phyloP scores from a whole-genome alignment of 371 early-diverging fungal species.

The Batrachochytrium dendrobatidis region DNA sequence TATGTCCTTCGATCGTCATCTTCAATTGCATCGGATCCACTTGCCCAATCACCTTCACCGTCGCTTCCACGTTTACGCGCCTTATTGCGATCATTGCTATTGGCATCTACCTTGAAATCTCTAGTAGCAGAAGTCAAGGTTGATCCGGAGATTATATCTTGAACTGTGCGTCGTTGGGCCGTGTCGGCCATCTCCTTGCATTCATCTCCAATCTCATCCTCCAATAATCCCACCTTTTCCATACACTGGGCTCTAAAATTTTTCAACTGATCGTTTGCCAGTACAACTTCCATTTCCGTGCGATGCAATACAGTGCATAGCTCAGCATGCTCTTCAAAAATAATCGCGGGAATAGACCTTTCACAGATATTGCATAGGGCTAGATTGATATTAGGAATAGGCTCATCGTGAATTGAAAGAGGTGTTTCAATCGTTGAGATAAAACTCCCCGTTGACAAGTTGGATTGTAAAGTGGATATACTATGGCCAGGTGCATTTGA shows the following conservation, averaged over 20 bases:
- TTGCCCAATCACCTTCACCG: background rate
- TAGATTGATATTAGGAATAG: constrained; percentile 17
- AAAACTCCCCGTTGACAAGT: no score
- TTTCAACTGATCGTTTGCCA: constrained; percentile 63
- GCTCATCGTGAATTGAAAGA: background rate
- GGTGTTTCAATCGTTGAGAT: constrained; percentile 7
- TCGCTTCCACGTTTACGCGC: no score
- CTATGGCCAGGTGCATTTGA: no score
- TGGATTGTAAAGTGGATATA: no score
- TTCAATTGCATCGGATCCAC: constrained; percentile 1
- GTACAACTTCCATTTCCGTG: constrained; percentile 63
- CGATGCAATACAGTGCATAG: constrained; percentile 72
- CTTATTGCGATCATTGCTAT: no score
- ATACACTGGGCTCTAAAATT: constrained; percentile 44
- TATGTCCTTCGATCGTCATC: constrained; percentile 16
- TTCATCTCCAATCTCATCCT: constrained; percentile 26
- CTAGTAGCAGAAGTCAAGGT: background rate
- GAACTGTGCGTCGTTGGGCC: background rate
- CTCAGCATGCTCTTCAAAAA: constrained; percentile 71
- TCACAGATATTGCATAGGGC: constrained; percentile 78
- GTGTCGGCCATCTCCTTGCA: background rate
- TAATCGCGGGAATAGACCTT: constrained; percentile 57
- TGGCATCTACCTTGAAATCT: no score
- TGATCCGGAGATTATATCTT: background rate
- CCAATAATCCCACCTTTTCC: constrained; percentile 46